These are phyloP conservation scores for Cymodocea nodosa DNA, from an alignment of 116 monocot genomes.

Conservation along the genomic window DNA sequence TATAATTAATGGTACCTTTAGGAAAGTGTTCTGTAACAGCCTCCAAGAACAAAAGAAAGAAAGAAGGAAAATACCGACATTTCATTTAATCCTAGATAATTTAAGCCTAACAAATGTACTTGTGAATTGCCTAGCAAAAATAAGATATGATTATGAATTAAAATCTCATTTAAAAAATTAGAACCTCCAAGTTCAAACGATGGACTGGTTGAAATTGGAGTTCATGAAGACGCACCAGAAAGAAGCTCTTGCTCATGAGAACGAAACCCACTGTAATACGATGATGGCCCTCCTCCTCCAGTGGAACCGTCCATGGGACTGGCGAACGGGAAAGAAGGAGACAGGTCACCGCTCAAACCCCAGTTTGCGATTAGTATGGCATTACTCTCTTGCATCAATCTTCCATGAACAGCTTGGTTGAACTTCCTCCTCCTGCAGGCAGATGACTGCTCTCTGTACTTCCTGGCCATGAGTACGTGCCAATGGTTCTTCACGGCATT, in stretches of 20 bases:
- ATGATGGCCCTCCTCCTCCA: conserved; percentile 6
- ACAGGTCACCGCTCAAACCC: background rate
- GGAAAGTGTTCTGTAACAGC: too few species aligned
- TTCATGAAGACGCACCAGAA: conserved; percentile 17
- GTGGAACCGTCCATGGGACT: conserved; percentile 5
- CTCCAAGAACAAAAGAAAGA: too few species aligned
- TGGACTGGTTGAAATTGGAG: too few species aligned
- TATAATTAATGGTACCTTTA: too few species aligned
- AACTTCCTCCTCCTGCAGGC: conserved; percentile 56
- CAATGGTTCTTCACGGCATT: conserved; percentile 90
- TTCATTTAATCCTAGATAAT: too few species aligned
- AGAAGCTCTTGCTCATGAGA: conserved; percentile 23
- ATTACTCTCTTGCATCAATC: conserved; percentile 8
- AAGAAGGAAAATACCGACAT: too few species aligned
- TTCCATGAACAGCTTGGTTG: conserved; percentile 21
- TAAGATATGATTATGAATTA: too few species aligned
- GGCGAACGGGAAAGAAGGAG: conserved; percentile 10
- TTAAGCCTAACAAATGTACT: too few species aligned
- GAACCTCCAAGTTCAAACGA: too few species aligned
- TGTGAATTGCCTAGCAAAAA: too few species aligned
- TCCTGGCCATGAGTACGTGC: conserved; percentile 92
- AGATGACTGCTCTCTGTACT: conserved; percentile 75
- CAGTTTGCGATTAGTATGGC: background rate
- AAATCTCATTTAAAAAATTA: too few species aligned
- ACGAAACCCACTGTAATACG: background rate